Base-by-base conservation (phyloP, 768 basidiomycete species). In the Phylloporus sp. region DNA sequence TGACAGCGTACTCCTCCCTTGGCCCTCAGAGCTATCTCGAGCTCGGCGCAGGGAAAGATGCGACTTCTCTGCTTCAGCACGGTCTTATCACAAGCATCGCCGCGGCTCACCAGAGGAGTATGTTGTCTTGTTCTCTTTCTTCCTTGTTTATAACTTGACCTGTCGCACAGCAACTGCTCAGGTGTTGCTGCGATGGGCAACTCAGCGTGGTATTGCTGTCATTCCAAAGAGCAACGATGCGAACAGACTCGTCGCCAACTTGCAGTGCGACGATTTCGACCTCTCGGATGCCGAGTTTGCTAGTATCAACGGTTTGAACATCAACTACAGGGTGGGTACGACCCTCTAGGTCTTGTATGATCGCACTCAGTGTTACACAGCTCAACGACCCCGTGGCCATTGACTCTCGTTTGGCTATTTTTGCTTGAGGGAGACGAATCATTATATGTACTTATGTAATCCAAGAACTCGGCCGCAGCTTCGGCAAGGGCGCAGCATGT, bases 151-250 rank as follows among this genome's bases (percentile, higher is more conserved):
- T 15, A 18, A 10, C 14, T 18, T 14, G 21, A 9, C 26, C 49
- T 18, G 32, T 48, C 14, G 46, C 47, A 44, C 42, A 53, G 68
- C 66, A 21, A 50, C 65, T 17, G 84, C 85, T 7, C 86, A 90
- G 63, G 77, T 90, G 20, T 67, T 90, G 31, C 75, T 91, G 43
- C 76, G 86, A 54, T 91, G 88, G 88, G 79, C 85, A 2, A 84
- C 82, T 13, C 84, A 88, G 58, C 80, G 79, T 29, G 81, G 78
- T 9, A 73, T 89, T 49, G 81, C 82, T 27, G 81, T 90, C 36
- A 78, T 91, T 50, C 88, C 88, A 37, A 91, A 91, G 72, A 78
- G 74, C 40, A 80, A 79, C 61, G 56, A 71, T 53, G 41, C 51
- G 4, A 49, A 60, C 8, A 71, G 75, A 42, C 54, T 75, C 46